Base-by-base conservation (phyloP, 2,329 filamentous ascomycete genomes). In the Calonectria honghensis region DNA sequence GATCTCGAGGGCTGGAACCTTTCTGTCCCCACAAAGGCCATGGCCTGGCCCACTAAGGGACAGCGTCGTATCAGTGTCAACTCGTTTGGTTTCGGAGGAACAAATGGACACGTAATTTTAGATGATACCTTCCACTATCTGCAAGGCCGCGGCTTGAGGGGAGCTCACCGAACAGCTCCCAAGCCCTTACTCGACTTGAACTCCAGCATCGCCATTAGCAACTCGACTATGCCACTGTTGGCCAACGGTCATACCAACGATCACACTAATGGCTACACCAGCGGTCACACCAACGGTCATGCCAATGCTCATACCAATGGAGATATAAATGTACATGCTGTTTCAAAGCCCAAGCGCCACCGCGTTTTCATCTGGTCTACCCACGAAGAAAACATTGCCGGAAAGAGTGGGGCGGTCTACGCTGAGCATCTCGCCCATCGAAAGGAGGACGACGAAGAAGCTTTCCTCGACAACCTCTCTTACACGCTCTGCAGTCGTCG, bases 71-170 rank as follows among this genome's bases (percentile, higher is more conserved):
- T 75, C 6, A 79, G 77, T 32, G 70, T 83, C 72, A 82, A 83
- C 75, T 80, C 81, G 4, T 83, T 83, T 14, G 82, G 81, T 0
- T 82, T 79, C 9, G 81, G 82, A 0, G 82, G 82, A 2, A 77
- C 78, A 7, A 83, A 83, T 24, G 76, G 75, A 0, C 82, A 83
- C 45, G 74, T 79, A 11, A 77, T 81, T 20, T 52, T 81, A 2
- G 78, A 81, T 27, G 77, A 76, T 18, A 75, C 76, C 0, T 68
- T 48, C 35, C 63, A 70, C 35, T 79, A 77, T 35, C 68, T 79
- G 1, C 18, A 41, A 1, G 64, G 70, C 11, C 66, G 72, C 3
- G 54, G 72, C 16, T 37, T 75, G 27, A 48, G 13, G 20, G 71
- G 32, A 6, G 32, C 50, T 2, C 67, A 73, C 52, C 54, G 66